These are phyloP conservation scores for Thelephora aurantiotincta DNA, from an alignment of 768 basidiomycete genomes.

Conservation along the genomic window DNA sequence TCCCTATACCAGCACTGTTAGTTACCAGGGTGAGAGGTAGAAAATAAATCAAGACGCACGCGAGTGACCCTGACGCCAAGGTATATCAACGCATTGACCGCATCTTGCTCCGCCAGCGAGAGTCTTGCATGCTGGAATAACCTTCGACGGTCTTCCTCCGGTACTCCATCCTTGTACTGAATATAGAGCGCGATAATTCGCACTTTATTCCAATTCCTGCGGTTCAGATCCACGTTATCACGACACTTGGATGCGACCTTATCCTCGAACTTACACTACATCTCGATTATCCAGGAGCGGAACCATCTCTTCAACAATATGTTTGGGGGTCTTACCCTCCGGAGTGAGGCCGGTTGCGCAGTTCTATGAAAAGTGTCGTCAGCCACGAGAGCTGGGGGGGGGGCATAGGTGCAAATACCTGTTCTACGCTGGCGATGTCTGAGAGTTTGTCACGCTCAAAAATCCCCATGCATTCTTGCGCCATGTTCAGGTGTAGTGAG, in stretches of 20 bases:
- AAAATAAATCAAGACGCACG: conserved; percentile 37
- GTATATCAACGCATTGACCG: conserved; percentile 72
- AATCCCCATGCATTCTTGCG: conserved; percentile 90
- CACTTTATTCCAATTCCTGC: conserved; percentile 82
- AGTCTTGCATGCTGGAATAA: conserved; percentile 92
- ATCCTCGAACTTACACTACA: conserved; percentile 46
- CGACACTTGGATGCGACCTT: not conserved
- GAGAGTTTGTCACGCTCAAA: conserved; percentile 85
- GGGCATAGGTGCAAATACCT: conserved; percentile 32
- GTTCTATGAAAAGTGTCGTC: conserved; percentile 35
- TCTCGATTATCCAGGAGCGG: conserved; percentile 81
- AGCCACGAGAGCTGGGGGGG: not conserved
- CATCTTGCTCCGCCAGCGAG: conserved; percentile 81
- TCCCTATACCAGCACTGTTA: conserved; percentile 26
- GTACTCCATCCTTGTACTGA: conserved; percentile 88
- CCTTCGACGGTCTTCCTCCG: conserved; percentile 92
- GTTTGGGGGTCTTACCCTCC: conserved; percentile 91
- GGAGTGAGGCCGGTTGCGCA: conserved; percentile 87
- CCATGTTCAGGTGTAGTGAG: conserved; percentile 94
- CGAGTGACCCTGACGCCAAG: conserved; percentile 77
- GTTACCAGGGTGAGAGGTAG: not conserved
- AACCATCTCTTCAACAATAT: conserved; percentile 96
- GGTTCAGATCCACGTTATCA: not conserved
- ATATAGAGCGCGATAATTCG: conserved; percentile 94
- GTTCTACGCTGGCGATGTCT: conserved; percentile 77